Conservation (phyloP, 192 early-diverging fungal genomes). For the Allomyces macrogynus region DNA sequence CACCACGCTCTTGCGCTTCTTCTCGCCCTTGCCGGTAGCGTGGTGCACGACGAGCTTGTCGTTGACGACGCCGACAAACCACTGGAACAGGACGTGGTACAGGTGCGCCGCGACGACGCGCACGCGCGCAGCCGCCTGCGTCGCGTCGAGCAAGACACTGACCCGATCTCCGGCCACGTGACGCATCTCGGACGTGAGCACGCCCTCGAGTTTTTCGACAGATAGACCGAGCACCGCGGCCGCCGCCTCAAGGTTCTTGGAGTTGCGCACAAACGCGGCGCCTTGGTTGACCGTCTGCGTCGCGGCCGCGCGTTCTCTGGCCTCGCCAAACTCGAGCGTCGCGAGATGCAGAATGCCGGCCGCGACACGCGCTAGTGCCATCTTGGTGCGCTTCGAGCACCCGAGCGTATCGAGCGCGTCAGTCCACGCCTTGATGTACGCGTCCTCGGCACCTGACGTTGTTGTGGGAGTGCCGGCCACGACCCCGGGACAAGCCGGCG, state of each 20-base stretch:
- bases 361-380: conserved; percentile 62
- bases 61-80: conserved; percentile 66
- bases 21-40: neutral
- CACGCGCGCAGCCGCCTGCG: conserved; percentile 44
- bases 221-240: conserved; percentile 67
- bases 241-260: conserved; percentile 49
- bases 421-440: conserved; percentile 44
- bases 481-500: neutral
- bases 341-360: conserved; percentile 72
- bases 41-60: conserved; percentile 25
- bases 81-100: conserved; percentile 67
- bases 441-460: conserved; percentile 11
- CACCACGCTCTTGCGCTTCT: conserved; percentile 28
- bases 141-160: conserved; percentile 55
- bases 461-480: neutral
- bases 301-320: conserved; percentile 2
- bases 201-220: conserved; percentile 41
- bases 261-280: conserved; percentile 54
- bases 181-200: conserved; percentile 66
- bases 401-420: conserved; percentile 68
- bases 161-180: conserved; percentile 62
- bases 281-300: conserved; percentile 41
- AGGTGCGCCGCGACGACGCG: conserved; percentile 52
- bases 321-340: conserved; percentile 60
- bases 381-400: conserved; percentile 53